Evolutionary conservation across 1,284 basidiomycete genomes (phyloP).

Genomic region (Apiotrichum brassicae): DNA sequence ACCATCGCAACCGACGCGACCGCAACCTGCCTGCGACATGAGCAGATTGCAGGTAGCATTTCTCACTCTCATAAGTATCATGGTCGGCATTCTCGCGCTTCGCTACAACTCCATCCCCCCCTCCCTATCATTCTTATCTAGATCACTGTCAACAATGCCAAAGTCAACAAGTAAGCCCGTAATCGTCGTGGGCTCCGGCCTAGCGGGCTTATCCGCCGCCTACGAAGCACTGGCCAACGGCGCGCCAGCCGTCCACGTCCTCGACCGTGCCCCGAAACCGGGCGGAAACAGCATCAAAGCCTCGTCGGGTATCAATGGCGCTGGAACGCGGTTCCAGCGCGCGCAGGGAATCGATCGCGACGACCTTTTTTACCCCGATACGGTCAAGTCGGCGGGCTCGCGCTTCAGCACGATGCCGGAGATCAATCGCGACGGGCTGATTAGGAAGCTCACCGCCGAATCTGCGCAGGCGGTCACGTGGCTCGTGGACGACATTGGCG

Average conservation of each 20-base stretch:
- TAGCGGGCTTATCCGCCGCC: conserved; percentile 11
- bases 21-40: no score
- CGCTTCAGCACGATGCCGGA: background rate
- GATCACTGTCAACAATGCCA: background rate
- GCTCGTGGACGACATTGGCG: conserved; percentile 9
- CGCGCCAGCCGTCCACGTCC: conserved; percentile 7
- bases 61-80: background rate
- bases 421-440: conserved; percentile 4
- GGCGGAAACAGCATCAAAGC: conserved; percentile 18
- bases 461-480: conserved; percentile 3
- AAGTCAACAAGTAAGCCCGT: background rate
- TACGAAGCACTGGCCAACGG: conserved; percentile 4
- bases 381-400: conserved; percentile 3
- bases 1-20: no score
- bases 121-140: background rate
- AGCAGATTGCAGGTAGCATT: no score
- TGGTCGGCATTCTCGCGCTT: background rate
- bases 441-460: conserved; percentile 2
- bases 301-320: conserved; percentile 12
- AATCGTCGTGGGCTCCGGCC: conserved; percentile 13
- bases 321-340: conserved; percentile 5
- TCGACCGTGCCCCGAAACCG: conserved; percentile 9
- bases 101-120: background rate
- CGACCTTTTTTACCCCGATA: conserved; percentile 7
- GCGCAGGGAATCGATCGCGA: background rate